Percentiles rank a stretch among this genome's conserved stretches.
Conservation (phyloP, 768 basidiomycete species). For the Daedalea quercina region DNA sequence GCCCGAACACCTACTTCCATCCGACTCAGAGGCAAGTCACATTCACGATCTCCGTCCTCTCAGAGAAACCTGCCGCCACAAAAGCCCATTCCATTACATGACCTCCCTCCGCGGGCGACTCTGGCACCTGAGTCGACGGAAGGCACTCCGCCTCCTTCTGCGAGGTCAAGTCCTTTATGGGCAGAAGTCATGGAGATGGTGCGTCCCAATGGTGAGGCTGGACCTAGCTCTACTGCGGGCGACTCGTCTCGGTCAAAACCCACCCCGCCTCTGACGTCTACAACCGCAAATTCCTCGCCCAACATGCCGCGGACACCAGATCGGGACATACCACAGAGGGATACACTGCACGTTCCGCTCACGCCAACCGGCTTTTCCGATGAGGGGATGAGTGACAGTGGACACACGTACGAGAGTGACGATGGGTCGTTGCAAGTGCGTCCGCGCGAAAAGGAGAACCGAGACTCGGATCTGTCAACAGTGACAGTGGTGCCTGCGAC, state of each 20-base stretch:
- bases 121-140: slow-evolving; percentile 3
- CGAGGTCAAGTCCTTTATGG: slow-evolving; percentile 11
- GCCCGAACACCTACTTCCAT: neutral
- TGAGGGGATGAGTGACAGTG: neutral
- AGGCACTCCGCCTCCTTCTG: slow-evolving; percentile 10
- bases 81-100: slow-evolving; percentile 14
- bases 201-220: slow-evolving; percentile 2
- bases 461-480: slow-evolving; percentile 23
- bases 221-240: neutral
- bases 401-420: slow-evolving; percentile 1
- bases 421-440: neutral
- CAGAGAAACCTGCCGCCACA: slow-evolving; percentile 13
- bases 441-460: slow-evolving; percentile 19
- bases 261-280: neutral
- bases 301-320: neutral
- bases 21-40: slow-evolving; percentile 1
- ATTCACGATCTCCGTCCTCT: slow-evolving; percentile 3
- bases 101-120: slow-evolving; percentile 1
- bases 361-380: neutral
- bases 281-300: neutral
- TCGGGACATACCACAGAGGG: neutral
- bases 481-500: slow-evolving; percentile 26
- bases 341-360: neutral
- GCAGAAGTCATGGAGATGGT: slow-evolving; percentile 17
- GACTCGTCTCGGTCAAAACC: slow-evolving; percentile 4